Evolutionary conservation across 176 grass and related monocot genomes (phyloP).

Genomic region (Oryza glaberrima): DNA sequence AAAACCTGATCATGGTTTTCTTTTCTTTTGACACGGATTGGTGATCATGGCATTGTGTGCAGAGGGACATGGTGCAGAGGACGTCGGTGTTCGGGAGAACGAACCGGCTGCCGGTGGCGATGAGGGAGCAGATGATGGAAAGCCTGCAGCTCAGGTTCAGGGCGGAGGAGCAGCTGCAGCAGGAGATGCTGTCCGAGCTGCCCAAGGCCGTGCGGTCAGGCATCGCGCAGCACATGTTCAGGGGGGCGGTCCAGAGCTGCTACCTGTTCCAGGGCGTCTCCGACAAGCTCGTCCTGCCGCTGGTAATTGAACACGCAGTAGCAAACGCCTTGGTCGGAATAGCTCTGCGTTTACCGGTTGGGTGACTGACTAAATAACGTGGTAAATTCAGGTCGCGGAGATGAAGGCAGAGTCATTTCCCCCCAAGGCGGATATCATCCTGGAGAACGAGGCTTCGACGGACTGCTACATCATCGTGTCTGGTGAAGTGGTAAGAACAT

Average conservation of each 20-base stretch:
- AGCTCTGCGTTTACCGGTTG: neutral
- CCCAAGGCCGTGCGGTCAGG: slow-evolving; percentile 50
- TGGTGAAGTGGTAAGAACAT: slow-evolving; percentile 39
- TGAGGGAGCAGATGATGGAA: slow-evolving; percentile 45
- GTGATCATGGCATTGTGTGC: neutral
- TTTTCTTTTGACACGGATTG: neutral
- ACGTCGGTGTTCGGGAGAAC: slow-evolving; percentile 40
- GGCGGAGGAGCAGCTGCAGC: slow-evolving; percentile 46
- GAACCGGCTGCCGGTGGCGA: slow-evolving; percentile 35
- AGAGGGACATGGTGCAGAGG: slow-evolving; percentile 45
- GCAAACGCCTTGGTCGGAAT: neutral
- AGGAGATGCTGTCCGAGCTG: slow-evolving; percentile 50
- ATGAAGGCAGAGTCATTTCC: slow-evolving; percentile 55
- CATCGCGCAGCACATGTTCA: slow-evolving; percentile 59
- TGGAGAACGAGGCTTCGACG: slow-evolving; percentile 50
- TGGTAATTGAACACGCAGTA: slow-evolving; percentile 6
- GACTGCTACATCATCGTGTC: slow-evolving; percentile 65
- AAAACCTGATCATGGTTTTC: neutral
- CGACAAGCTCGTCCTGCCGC: slow-evolving; percentile 35
- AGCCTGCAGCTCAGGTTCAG: slow-evolving; percentile 58
- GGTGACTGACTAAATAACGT: neutral
- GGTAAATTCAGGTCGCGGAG: slow-evolving; percentile 36
- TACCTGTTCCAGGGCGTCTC: slow-evolving; percentile 64
- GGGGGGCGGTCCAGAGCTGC: neutral
- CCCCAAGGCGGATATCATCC: slow-evolving; percentile 53